phyloP scores from a whole-genome alignment of 2,329 filamentous ascomycete species.

The Nemania sp. region DNA sequence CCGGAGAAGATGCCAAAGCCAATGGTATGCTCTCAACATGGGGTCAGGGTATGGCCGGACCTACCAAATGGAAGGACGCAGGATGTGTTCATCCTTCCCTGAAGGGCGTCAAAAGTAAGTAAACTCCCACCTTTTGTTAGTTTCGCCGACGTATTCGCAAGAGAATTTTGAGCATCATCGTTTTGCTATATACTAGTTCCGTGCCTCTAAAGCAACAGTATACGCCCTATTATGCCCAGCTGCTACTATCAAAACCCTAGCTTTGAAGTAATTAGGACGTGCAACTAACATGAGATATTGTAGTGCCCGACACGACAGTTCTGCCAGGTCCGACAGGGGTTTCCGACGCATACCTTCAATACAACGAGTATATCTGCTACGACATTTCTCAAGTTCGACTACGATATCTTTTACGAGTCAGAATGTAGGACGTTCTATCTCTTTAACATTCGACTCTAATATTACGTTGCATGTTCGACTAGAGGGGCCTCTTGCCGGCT shows the following conservation, averaged over 20 bases:
- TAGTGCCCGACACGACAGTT: conserved; percentile 62
- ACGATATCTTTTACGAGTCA: conserved; percentile 75
- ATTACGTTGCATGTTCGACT: background rate
- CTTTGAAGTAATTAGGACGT: background rate
- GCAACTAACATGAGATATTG: conserved; percentile 17
- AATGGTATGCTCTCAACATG: conserved; percentile 74
- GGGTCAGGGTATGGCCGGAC: conserved; percentile 74
- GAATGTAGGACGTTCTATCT: conserved; percentile 55
- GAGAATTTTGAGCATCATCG: too few species aligned
- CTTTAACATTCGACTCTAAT: background rate
- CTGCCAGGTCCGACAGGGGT: conserved; percentile 63
- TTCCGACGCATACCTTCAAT: conserved; percentile 62
- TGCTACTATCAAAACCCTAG: background rate
- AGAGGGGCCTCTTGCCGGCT: background rate
- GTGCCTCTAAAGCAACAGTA: background rate
- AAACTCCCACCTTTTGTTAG: background rate
- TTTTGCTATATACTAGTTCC: background rate
- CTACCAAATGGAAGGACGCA: conserved; percentile 81
- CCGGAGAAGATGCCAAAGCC: conserved; percentile 71
- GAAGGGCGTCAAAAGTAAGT: conserved; percentile 74
- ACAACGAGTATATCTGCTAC: conserved; percentile 82
- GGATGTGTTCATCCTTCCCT: conserved; percentile 72
- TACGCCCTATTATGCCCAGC: background rate
- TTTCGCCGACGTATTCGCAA: background rate
- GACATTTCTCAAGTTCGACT: conserved; percentile 76